Evolutionary conservation across 495 filamentous ascomycete genomes (phyloP).

Genomic region (Penicillium pulvis): DNA sequence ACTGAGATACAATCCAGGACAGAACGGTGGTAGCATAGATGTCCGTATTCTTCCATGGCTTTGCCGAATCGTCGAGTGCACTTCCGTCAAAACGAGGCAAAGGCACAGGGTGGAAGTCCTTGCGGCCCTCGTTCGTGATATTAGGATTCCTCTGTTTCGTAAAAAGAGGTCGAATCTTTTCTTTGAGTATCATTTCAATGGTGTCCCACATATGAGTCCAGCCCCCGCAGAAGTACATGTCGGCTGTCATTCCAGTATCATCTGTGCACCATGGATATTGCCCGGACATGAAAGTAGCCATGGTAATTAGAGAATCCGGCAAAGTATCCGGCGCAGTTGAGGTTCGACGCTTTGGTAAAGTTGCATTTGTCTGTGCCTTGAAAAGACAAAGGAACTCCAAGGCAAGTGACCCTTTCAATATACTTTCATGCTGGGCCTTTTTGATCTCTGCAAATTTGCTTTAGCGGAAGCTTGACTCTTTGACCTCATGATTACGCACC

Average conservation of each 20-base stretch:
- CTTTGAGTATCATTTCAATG: slow-evolving; percentile 55
- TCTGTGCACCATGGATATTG: slow-evolving; percentile 57
- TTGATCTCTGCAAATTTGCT: slow-evolving; percentile 17
- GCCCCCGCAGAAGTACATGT: slow-evolving; percentile 44
- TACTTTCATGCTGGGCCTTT: slow-evolving; percentile 23
- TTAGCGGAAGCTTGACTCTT: not conserved
- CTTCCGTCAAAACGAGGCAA: slow-evolving; percentile 46
- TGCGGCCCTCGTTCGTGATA: slow-evolving; percentile 64
- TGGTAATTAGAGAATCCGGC: slow-evolving; percentile 33
- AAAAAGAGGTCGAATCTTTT: slow-evolving; percentile 67
- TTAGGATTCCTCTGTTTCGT: slow-evolving; percentile 61
- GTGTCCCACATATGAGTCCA: slow-evolving; percentile 33
- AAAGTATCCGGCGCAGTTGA: slow-evolving; percentile 27
- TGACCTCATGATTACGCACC: slow-evolving; percentile 16
- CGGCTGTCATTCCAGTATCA: slow-evolving; percentile 22
- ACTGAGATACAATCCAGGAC: slow-evolving; percentile 61
- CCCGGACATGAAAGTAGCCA: slow-evolving; percentile 51
- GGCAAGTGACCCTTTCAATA: slow-evolving; percentile 29
- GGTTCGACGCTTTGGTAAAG: slow-evolving; percentile 21
- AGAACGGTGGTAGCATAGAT: slow-evolving; percentile 65
- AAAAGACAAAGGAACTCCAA: slow-evolving; percentile 33
- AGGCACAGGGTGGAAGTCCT: slow-evolving; percentile 54
- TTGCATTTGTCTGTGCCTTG: slow-evolving; percentile 14
- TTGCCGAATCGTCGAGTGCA: slow-evolving; percentile 49
- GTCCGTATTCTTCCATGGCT: slow-evolving; percentile 74